Evolutionary conservation across 2,329 filamentous ascomycete species (phyloP).

Genomic region (Ceratocystis ficicola): DNA sequence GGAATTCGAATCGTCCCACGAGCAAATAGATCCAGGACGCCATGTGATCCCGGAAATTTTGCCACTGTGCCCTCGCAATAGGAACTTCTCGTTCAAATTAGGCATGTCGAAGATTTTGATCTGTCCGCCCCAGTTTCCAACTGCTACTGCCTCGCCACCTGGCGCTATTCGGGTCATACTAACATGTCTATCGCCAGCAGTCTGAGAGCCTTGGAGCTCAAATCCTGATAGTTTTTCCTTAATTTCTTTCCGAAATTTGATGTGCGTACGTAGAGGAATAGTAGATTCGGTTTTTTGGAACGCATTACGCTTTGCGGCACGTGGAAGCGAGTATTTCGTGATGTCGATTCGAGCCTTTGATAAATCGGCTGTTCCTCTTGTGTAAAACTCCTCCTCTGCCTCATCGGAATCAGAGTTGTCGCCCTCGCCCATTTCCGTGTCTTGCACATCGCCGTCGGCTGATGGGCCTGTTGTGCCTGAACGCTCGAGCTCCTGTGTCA

Average conservation of each 20-base stretch:
- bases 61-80: constrained; percentile 72
- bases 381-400: constrained; percentile 90
- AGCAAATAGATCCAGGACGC: constrained; percentile 70
- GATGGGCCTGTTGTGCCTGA: constrained; percentile 32
- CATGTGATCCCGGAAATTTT: constrained; percentile 84
- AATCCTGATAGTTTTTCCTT: constrained; percentile 73
- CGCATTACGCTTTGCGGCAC: constrained; percentile 62
- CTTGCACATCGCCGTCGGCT: constrained; percentile 33
- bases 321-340: constrained; percentile 69
- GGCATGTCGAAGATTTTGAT: constrained; percentile 79
- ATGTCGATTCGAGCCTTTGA: constrained; percentile 67
- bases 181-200: constrained; percentile 77
- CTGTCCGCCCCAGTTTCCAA: constrained; percentile 85
- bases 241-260: constrained; percentile 80
- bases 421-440: constrained; percentile 35
- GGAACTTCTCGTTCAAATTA: constrained; percentile 62
- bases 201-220: constrained; percentile 87
- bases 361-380: constrained; percentile 62
- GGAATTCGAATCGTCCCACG: constrained; percentile 56
- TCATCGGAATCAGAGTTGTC: constrained; percentile 49
- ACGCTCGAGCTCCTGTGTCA: constrained; percentile 57
- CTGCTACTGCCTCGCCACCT: constrained; percentile 68
- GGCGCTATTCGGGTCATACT: constrained; percentile 88
- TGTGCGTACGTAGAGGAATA: constrained; percentile 77
- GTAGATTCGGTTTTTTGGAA: constrained; percentile 69